These are phyloP conservation scores for Colletotrichum lentis DNA, from an alignment of 2,329 filamentous ascomycete genomes.

Conservation along the genomic window DNA sequence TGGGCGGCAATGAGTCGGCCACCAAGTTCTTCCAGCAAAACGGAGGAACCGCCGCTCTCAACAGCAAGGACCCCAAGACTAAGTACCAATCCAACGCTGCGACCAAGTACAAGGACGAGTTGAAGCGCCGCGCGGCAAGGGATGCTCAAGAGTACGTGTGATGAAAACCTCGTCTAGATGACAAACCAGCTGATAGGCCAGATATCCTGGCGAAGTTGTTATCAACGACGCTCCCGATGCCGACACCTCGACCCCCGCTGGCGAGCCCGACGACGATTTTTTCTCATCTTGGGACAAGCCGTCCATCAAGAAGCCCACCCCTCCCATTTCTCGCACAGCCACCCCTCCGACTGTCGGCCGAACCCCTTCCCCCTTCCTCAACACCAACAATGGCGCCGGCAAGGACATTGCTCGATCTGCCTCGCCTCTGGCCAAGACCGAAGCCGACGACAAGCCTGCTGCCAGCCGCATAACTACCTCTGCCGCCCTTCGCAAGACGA, in stretches of 20 bases:
- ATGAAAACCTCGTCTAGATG: neutral
- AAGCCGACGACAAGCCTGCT: conserved; percentile 63
- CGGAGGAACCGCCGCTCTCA: conserved; percentile 89
- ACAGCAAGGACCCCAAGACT: conserved; percentile 95
- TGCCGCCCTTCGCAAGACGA: conserved; percentile 81
- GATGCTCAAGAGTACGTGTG: conserved; percentile 80
- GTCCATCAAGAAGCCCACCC: conserved; percentile 93
- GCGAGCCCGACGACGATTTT: conserved; percentile 89
- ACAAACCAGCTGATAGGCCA: conserved; percentile 51
- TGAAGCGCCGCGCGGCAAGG: conserved; percentile 82
- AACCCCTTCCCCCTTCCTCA: conserved; percentile 90
- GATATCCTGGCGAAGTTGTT: conserved; percentile 84
- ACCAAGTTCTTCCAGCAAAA: conserved; percentile 99
- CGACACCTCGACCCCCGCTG: conserved; percentile 77
- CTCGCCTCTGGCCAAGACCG: conserved; percentile 77
- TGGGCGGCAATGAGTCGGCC: conserved; percentile 96
- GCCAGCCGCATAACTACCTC: conserved; percentile 79
- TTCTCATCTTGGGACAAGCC: conserved; percentile 99
- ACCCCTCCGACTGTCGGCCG: conserved; percentile 84
- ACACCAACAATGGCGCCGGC: conserved; percentile 73
- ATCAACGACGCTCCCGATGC: conserved; percentile 76
- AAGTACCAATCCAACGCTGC: conserved; percentile 97
- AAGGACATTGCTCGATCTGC: conserved; percentile 79
- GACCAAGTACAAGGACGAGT: conserved; percentile 96
- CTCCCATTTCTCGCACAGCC: conserved; percentile 86